phyloP scores from a whole-genome alignment of 345 rosid genomes.

The Anastatica hierochuntica region DNA sequence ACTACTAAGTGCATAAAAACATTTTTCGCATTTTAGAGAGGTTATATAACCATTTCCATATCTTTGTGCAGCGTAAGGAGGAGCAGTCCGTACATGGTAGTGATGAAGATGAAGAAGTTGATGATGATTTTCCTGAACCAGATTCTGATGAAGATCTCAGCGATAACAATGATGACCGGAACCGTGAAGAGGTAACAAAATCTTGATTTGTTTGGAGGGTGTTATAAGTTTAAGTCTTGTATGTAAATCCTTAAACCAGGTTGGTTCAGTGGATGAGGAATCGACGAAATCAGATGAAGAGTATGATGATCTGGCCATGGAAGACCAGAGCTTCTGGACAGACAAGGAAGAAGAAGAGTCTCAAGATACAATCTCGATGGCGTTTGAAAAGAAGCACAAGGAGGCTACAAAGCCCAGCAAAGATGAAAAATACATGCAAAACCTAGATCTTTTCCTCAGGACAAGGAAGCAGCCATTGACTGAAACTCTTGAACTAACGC shows the following conservation, averaged over 20 bases:
- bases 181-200: conserved; percentile 63
- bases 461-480: conserved; percentile 35
- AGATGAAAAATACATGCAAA: conserved; percentile 44
- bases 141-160: conserved; percentile 85
- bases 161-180: conserved; percentile 36
- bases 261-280: conserved; percentile 94
- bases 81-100: conserved; percentile 88
- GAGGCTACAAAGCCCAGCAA: conserved; percentile 4
- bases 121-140: conserved; percentile 52
- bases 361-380: conserved; percentile 26
- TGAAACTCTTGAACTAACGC: conserved; percentile 28
- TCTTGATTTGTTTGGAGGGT: not conserved
- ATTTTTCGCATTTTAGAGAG: not conserved
- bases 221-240: not conserved
- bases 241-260: conserved; percentile 27
- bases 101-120: conserved; percentile 67
- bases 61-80: conserved; percentile 59
- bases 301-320: conserved; percentile 91
- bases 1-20: not conserved
- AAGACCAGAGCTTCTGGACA: conserved; percentile 57
- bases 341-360: conserved; percentile 45
- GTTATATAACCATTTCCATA: not conserved
- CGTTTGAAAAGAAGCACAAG: conserved; percentile 7
- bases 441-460: conserved; percentile 47
- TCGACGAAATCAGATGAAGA: conserved; percentile 91